These are phyloP conservation scores for Chrysoporthe austroafricana DNA, from an alignment of 2,329 filamentous ascomycete species.

Conservation along the genomic window DNA sequence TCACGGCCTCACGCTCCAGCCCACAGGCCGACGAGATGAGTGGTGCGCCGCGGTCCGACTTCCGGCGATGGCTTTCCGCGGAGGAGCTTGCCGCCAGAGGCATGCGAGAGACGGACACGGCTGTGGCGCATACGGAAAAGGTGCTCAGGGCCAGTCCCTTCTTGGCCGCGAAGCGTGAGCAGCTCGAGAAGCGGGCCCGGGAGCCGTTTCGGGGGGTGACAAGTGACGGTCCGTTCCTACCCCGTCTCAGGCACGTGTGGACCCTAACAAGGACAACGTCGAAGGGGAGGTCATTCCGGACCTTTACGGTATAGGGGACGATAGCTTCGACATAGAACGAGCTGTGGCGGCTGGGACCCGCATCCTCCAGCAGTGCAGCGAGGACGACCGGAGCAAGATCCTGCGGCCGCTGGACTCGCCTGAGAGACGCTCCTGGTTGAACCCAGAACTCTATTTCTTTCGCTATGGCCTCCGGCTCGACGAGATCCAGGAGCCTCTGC, in stretches of 20 bases:
- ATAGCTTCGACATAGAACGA: slow-evolving; percentile 60
- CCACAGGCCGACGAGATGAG: not conserved
- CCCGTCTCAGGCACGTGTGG: too few relatives aligned
- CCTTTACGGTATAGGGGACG: slow-evolving; percentile 65
- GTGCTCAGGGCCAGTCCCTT: not conserved
- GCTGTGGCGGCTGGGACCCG: slow-evolving; percentile 57
- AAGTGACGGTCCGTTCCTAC: slow-evolving; percentile 57
- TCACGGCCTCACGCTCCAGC: not conserved
- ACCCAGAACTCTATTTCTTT: slow-evolving; percentile 73
- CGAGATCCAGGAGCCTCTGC: slow-evolving; percentile 50
- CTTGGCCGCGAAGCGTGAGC: slow-evolving; percentile 40
- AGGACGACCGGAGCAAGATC: slow-evolving; percentile 53
- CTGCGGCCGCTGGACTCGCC: slow-evolving; percentile 68
- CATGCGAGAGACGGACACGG: not conserved
- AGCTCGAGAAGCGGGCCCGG: slow-evolving; percentile 57
- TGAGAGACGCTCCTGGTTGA: slow-evolving; percentile 72
- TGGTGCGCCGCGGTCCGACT: not conserved
- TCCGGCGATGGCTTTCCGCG: not conserved
- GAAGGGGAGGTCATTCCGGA: slow-evolving; percentile 55
- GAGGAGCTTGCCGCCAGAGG: not conserved
- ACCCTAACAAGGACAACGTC: not conserved
- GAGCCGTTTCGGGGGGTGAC: slow-evolving; percentile 69
- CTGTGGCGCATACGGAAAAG: not conserved
- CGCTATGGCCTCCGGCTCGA: slow-evolving; percentile 73
- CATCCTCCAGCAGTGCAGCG: slow-evolving; percentile 52